phyloP scores from a whole-genome alignment of 2,329 filamentous ascomycete species.

The Aspergillus sp. region DNA sequence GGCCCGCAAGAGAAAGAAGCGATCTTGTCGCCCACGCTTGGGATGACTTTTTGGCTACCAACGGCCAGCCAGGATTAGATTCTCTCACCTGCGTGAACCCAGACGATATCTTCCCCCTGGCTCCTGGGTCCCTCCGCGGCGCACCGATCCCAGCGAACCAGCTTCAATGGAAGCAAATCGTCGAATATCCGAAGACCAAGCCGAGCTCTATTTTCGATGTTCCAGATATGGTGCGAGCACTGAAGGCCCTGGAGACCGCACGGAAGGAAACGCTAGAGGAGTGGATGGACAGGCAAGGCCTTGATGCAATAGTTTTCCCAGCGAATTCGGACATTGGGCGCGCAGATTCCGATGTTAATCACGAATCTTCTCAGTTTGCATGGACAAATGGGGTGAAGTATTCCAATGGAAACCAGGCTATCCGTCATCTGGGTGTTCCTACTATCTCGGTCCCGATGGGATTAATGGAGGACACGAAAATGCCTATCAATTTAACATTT shows the following conservation, averaged over 20 bases:
- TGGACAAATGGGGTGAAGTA: conserved; percentile 55
- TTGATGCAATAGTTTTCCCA: conserved; percentile 53
- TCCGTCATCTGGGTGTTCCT: conserved; percentile 57
- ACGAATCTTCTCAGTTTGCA: conserved; percentile 36
- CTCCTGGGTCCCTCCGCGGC: conserved; percentile 25
- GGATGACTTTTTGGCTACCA: conserved; percentile 51
- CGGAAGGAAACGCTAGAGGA: conserved; percentile 53
- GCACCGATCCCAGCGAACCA: conserved; percentile 25
- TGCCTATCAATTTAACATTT: conserved; percentile 57
- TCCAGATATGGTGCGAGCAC: conserved; percentile 40
- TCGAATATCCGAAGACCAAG: conserved; percentile 26
- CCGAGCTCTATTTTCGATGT: conserved; percentile 43
- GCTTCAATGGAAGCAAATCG: conserved; percentile 28
- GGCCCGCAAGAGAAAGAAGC: conserved; percentile 50
- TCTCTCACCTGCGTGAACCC: conserved; percentile 44
- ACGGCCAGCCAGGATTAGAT: conserved; percentile 41
- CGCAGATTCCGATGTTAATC: conserved; percentile 48
- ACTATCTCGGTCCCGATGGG: conserved; percentile 58
- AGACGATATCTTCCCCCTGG: conserved; percentile 37
- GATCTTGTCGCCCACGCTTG: conserved; percentile 53
- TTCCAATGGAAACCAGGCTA: conserved; percentile 53
- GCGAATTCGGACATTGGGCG: conserved; percentile 52
- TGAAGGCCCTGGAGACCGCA: conserved; percentile 49
- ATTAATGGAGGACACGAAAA: conserved; percentile 43
- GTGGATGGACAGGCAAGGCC: conserved; percentile 46